Base-by-base conservation (phyloP, 176 grass and related monocot genomes). In the Carex cristatella region DNA sequence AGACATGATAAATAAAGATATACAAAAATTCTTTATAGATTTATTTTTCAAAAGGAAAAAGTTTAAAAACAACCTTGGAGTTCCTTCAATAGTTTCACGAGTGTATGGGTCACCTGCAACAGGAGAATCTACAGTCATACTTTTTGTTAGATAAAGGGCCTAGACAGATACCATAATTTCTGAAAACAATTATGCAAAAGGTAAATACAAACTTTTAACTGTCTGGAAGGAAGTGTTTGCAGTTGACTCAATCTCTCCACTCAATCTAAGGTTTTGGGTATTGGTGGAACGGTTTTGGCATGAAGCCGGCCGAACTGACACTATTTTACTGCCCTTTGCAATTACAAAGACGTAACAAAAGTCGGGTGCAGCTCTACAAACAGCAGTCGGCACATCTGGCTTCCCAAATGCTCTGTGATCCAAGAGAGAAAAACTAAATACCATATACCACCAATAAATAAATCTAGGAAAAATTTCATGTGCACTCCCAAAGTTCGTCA, bases 311-410 rank as follows among this genome's bases (percentile, higher is more conserved):
- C 89, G 88, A 77, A 91, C 86, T 44, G 91, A 91, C 61, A 86
- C 91, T 31, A 93, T 64, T 84, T 97, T 97, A 57, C 74, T 79
- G 49, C 94, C 94, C 87, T 93, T 97, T 38, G 94, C 81, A 91
- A 97, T 93, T 15, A 97, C 87, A 83, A 93, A 97, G 13, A 97
- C 79, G 6, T 84, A 91, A 79, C 89, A 97, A 84, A 87, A 93
- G 31, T 81, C 84, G 62, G 94, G 91, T 37, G 88, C 89, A 23
- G 42, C 65, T 66, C 86, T 93, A 61, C 84, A 93, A 85, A 93
- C 79, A 83, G 86, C 80, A 82, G 91, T 88, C n/a, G 94, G 89
- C 37, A 89, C 89, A 78, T 97, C 91, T 81, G 88, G 13, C 84
- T 91, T 88, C 89, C 82, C 83, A 85, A 97, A 88, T 70, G 91